Percentiles rank a stretch among this genome's conserved stretches.
Conservation (phyloP, 192 early-diverging fungal genomes). For the Mortierella hygrophila region DNA sequence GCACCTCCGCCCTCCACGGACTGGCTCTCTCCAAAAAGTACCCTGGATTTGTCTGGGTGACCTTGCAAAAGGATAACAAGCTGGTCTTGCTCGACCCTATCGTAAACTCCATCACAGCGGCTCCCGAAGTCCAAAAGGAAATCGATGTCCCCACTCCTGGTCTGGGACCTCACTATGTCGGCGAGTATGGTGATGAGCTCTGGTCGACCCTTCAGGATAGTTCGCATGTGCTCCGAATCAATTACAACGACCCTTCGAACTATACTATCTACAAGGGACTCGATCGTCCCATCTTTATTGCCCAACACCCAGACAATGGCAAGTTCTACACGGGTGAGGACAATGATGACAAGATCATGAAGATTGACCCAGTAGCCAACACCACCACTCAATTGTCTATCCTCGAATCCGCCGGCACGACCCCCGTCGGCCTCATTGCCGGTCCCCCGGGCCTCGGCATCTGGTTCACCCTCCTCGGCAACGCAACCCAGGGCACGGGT, state of each 20-base stretch:
- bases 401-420: neutral
- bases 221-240: constrained; percentile 25
- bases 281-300: constrained; percentile 27
- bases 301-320: constrained; percentile 26
- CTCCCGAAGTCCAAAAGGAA: constrained; percentile 4
- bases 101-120: neutral
- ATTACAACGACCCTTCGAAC: constrained; percentile 8
- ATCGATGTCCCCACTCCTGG: constrained; percentile 20
- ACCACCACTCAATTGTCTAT: constrained; percentile 1
- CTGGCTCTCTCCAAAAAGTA: constrained; percentile 6
- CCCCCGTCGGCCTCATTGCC: constrained; percentile 36
- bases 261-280: constrained; percentile 10
- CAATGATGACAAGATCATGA: constrained; percentile 29
- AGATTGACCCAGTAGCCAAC: constrained; percentile 13
- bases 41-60: constrained; percentile 33
- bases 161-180: constrained; percentile 36
- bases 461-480: constrained; percentile 37
- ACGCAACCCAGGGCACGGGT: constrained; percentile 20
- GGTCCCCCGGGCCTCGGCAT: constrained; percentile 16
- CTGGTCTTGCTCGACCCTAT: constrained; percentile 26
- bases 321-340: constrained; percentile 31
- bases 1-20: constrained; percentile 21
- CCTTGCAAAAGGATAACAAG: constrained; percentile 25
- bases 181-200: constrained; percentile 34
- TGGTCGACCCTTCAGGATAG: constrained; percentile 35